Conservation (phyloP, 805 yeast species). For the Kuraishia piskuri region DNA sequence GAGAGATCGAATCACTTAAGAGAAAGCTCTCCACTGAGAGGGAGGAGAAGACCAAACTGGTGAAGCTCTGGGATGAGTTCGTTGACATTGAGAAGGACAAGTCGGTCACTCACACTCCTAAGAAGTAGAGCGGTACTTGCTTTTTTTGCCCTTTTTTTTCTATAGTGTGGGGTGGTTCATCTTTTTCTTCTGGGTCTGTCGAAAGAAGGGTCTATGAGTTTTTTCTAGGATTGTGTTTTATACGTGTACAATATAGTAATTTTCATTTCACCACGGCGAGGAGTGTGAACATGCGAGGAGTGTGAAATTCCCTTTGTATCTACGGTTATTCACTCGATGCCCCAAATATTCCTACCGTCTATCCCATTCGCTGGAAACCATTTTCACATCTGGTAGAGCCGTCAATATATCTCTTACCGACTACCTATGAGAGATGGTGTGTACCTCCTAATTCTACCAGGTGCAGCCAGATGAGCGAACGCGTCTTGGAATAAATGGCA, state of each 20-base stretch:
- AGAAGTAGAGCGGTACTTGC: not conserved
- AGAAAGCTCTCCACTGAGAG: constrained; percentile 40
- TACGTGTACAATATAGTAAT: not conserved
- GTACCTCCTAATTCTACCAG: too few relatives aligned
- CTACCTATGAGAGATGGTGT: too few relatives aligned
- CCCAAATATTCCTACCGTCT: too few relatives aligned
- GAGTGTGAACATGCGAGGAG: too few relatives aligned
- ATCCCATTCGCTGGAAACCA: too few relatives aligned
- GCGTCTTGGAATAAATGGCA: not conserved
- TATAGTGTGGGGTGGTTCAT: not conserved
- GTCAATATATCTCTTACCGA: too few relatives aligned
- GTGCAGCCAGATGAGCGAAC: not conserved
- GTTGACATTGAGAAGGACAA: constrained; percentile 4
- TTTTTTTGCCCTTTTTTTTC: not conserved
- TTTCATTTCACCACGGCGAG: too few relatives aligned
- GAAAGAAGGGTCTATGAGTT: not conserved
- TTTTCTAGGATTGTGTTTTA: not conserved
- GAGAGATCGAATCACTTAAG: constrained; percentile 45
- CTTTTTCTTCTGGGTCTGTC: not conserved
- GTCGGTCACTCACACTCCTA: not conserved
- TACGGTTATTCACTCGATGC: too few relatives aligned
- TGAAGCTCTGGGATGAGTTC: constrained; percentile 37
- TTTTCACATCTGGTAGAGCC: too few relatives aligned
- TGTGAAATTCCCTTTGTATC: too few relatives aligned
- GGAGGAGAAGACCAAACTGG: constrained; percentile 48